Base-by-base conservation (phyloP, 768 basidiomycete species). In the Mycena vitilis region DNA sequence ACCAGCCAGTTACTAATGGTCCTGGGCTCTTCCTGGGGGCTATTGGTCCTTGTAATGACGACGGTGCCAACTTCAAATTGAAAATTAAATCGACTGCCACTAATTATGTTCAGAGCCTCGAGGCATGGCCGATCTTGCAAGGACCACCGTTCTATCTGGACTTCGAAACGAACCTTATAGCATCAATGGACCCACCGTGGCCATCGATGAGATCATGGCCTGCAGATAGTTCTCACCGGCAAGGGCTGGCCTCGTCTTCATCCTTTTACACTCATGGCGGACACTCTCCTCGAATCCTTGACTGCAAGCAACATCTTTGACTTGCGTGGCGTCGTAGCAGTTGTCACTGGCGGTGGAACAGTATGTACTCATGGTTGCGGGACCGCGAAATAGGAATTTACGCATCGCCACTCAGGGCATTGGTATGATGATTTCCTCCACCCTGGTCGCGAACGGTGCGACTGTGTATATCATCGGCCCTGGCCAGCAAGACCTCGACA, bases 361-460 rank as follows among this genome's bases (percentile, higher is more conserved):
- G 84, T 84, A 40, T 66, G 81, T 18, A 12, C 20, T 11, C 57
- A 37, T 20, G 34, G 11, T 20, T 9, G 30, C 16, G 3, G 30
- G 40, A 40, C 40, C 10, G 15, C 2, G 10, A 40, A 40, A 1
- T 1, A 54, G 30, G 8, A 48, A 23, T 23, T 53, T 42, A 56
- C 25, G 16, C 54, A 47, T 30, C 54, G 34, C 16, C 23, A 23
- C 10, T 36, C 64, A 82, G 83, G 85, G 85, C 0, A 85, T 86
- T n/a, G 85, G 85, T 1, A 73, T 85, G 49, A 86, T 86, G 85
- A 84, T 86, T 23, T 80, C 78, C 64, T 80, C 81, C 12, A 84
- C 85, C 0, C 74, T 86, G 2, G 68, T 85, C 12, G 82, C 84
- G 4, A 86, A 86, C 66, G 84, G 84, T 10, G 85, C 85, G 1